Conservation (phyloP, 1,284 basidiomycete species). For the Rhodotorula mucilaginosa region DNA sequence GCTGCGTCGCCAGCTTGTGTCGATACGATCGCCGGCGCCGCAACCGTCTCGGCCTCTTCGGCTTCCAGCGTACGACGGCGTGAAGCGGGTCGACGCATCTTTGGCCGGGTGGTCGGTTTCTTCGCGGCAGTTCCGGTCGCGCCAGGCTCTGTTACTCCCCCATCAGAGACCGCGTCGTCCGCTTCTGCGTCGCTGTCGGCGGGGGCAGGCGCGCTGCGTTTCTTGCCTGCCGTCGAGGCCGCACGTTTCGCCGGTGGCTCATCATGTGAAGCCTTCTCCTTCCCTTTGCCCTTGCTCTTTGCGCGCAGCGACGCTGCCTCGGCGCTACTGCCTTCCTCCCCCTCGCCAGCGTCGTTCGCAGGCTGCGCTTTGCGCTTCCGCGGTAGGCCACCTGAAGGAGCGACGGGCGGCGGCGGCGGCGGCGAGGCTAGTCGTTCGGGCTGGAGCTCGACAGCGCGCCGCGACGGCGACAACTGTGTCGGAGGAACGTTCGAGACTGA, state of each 20-base stretch:
- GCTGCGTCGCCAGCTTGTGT: background rate
- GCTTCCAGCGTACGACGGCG: background rate
- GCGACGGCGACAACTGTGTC: background rate
- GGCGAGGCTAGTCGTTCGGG: no score
- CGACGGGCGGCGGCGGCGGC: background rate
- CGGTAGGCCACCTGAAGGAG: background rate
- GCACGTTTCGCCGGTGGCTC: background rate
- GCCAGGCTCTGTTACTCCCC: background rate
- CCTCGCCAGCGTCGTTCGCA: background rate
- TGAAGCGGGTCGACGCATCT: background rate
- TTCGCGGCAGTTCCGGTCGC: background rate
- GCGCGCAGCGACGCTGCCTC: background rate
- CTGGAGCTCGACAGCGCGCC: background rate
- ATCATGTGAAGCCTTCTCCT: background rate
- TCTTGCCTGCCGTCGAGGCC: background rate
- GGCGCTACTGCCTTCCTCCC: background rate
- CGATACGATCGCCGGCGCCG: background rate
- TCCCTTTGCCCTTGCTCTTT: slow-evolving; percentile 11
- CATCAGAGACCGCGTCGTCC: background rate
- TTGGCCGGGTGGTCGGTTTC: slow-evolving; percentile 1
- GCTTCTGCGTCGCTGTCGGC: background rate
- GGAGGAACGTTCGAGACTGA: background rate
- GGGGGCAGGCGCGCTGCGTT: background rate
- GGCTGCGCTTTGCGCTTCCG: background rate
- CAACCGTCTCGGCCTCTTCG: background rate